Evolutionary conservation across 345 rosid species (phyloP).

Genomic region (Cardiospermum halicacabum): DNA sequence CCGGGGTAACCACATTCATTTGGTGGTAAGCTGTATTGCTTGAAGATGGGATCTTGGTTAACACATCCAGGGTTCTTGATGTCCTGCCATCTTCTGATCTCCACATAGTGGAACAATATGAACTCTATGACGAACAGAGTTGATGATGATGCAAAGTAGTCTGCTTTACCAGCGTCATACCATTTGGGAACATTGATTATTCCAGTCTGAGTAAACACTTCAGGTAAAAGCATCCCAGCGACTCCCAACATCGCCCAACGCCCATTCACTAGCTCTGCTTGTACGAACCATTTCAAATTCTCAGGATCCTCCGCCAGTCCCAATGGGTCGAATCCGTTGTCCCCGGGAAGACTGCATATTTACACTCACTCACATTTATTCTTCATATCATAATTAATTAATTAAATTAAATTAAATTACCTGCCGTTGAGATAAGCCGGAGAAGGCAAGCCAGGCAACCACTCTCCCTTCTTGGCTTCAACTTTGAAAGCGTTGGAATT

Average conservation of each 20-base stretch:
- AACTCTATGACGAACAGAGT: conserved; percentile 94
- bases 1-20: conserved; percentile 88
- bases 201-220: conserved; percentile 85
- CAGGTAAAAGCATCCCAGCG: conserved; percentile 85
- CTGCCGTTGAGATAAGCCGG: conserved; percentile 86
- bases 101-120: conserved; percentile 94
- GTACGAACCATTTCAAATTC: conserved; percentile 84
- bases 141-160: conserved; percentile 88
- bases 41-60: conserved; percentile 95
- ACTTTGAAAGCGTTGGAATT: conserved; percentile 44
- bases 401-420: too few relatives aligned
- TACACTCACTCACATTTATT: too few relatives aligned
- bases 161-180: conserved; percentile 90
- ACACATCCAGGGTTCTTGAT: conserved; percentile 96
- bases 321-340: conserved; percentile 93
- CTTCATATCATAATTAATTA: too few relatives aligned
- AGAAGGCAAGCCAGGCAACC: conserved; percentile 85
- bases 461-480: conserved; percentile 93
- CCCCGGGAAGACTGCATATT: conserved; percentile 76
- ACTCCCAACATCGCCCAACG: conserved; percentile 99
- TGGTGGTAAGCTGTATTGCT: conserved; percentile 95
- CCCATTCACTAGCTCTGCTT: conserved; percentile 88
- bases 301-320: conserved; percentile 94
- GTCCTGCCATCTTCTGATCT: conserved; percentile 98
- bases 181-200: conserved; percentile 71